Percentiles rank a stretch among this genome's conserved stretches.
Conservation (phyloP, 2,329 filamentous ascomycete species). For the Epichloe coenophiala region DNA sequence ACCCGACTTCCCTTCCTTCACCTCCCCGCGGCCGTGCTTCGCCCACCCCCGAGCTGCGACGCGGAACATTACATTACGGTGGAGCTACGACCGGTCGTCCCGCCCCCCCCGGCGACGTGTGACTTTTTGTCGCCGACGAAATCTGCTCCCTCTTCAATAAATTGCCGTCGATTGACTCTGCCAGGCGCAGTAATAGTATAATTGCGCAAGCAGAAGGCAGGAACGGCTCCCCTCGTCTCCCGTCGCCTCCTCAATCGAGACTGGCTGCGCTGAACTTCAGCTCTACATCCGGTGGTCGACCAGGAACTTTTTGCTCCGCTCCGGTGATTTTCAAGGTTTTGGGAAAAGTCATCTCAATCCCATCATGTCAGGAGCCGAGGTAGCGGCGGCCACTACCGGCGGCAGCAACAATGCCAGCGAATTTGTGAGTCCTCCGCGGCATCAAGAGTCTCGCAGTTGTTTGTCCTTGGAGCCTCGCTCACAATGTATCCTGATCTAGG, state of each 20-base stretch:
- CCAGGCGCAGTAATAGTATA: not conserved
- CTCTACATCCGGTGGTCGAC: not conserved
- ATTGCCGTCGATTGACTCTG: not conserved
- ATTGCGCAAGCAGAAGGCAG: not conserved
- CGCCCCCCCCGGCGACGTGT: not conserved
- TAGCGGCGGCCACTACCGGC: slow-evolving; percentile 17
- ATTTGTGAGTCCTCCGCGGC: slow-evolving; percentile 54
- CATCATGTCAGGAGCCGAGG: slow-evolving; percentile 22
- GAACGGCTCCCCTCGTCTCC: not conserved
- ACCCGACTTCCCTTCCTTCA: not conserved
- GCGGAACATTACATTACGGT: not conserved
- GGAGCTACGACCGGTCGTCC: not conserved
- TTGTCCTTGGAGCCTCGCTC: not conserved
- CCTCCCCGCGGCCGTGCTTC: not conserved
- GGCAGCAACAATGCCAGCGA: slow-evolving; percentile 77
- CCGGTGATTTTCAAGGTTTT: not conserved
- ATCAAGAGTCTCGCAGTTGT: not conserved
- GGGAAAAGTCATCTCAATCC: not conserved
- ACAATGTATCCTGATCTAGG: slow-evolving; percentile 35
- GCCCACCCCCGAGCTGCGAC: not conserved
- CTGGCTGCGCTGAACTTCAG: not conserved
- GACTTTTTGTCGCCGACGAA: not conserved
- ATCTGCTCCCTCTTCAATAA: not conserved
- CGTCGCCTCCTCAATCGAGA: not conserved
- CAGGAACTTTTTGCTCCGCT: not conserved